Evolutionary conservation across 345 rosid species (phyloP), one percentile per base, ranked within the genome.

Genomic region (Citrus medica): DNA sequence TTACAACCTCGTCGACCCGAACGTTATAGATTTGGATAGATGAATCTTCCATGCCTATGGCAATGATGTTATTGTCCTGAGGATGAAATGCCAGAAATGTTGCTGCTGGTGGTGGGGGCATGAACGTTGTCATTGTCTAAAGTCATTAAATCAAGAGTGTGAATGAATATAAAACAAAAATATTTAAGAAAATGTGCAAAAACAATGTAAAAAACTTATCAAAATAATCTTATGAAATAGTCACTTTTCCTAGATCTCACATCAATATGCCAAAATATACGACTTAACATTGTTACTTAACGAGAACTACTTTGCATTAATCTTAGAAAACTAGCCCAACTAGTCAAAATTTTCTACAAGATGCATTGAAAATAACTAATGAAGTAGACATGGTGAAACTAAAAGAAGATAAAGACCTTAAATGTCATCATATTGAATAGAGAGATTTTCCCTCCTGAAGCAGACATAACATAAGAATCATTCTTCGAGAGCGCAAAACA

Each of bases 21-120:
- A 91, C 91, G 71, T 86, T 84, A 76, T 86, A 94, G 58, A 94
- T 94, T 63, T 85, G 93, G 67, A 94, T 87, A 33, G 96, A 80
- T 13, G 93, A 90, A 74, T 92, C 97, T 27, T 89, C 96, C 97
- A 91, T 91, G 62, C 98, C 98, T 42, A 94, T 91, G 38, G 98
- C 98, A 85, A 92, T 87, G 62, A 88, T 87, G 67, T 82, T 86
- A 88, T 89, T 90, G 82, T 88, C 92, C 77, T 76, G 89, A 74
- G 98, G 98, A 80, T 91, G 86, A 76, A 91, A 92, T 40, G 96
- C 98, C 42, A 94, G 84, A 85, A 88, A 92, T 24, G 98, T 90
- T 60, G 93, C 93, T 32, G 97, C 91, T 17, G 96, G 93, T 17
- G 93, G 98, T 69, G 94, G 92, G 61, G 93, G 83, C 93, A 91